Evolutionary conservation across 2,329 filamentous ascomycete species (phyloP), one percentile per base, ranked within the genome.

Genomic region (Phoma sp.): DNA sequence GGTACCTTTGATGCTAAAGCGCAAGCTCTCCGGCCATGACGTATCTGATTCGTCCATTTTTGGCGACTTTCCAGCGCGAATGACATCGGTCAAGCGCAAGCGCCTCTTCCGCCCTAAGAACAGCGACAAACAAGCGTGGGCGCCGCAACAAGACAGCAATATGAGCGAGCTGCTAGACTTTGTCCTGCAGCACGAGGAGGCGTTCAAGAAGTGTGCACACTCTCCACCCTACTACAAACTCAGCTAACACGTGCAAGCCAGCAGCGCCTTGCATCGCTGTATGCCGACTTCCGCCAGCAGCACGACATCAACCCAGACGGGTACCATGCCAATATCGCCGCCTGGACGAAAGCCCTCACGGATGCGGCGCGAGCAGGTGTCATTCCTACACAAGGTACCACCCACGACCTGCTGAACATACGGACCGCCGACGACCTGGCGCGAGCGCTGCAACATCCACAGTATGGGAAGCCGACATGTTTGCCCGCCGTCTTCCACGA

Each of bases 271-370:
- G 88, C 91, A 12, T 93, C 92, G 5, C 86, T 96, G 40, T 96
- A 96, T 78, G 93, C 92, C 43, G 92, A 96, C 74, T 96, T 96
- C 71, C 82, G 86, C 33, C 77, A 85, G 5, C 91, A 94, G 64
- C 84, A 84, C 66, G 85, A 84, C 35, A 85, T 90, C 21, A 96
- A 96, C 70, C 91, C 92, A 1, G 91, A 96, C 73, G 92, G 91
- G 67, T 96, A 92, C 78, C 78, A 82, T 19, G 91, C 92, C 38
- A 96, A 96, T 73, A 81, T 91, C 37, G 78, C 83, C 6, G 90
- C 91, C 47, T 96, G 92, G 92, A 86, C 88, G 54, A 84, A 84
- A 35, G 92, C 87, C 2, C 82, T 96, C 37, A 82, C 85, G n/a
- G 81, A 85, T 46, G 89, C 92, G 1, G 82, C 88, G 0, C 81